Conservation (phyloP, 2,329 filamentous ascomycete species). For the Talaromyces sp. region DNA sequence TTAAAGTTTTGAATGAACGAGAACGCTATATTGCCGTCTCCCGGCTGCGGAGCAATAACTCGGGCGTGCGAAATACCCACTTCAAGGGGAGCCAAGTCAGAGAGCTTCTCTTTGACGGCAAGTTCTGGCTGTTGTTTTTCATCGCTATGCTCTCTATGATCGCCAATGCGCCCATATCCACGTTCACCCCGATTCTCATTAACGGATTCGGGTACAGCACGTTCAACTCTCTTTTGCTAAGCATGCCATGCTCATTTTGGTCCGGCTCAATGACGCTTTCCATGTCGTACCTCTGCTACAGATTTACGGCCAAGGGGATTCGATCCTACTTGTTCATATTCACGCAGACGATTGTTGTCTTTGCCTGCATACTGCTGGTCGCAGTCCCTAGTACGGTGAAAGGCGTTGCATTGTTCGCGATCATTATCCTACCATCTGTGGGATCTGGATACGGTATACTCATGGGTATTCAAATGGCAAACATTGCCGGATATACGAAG, state of each 20-base stretch:
- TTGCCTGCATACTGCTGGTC: background rate
- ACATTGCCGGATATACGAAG: constrained; percentile 6
- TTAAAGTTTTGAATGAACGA: background rate
- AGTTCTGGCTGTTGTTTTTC: constrained; percentile 4
- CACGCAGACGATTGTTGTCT: background rate
- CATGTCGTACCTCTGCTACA: background rate
- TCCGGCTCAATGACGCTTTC: background rate
- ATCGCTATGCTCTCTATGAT: background rate
- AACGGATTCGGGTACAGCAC: background rate
- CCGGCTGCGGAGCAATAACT: constrained; percentile 4
- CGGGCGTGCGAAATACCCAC: background rate
- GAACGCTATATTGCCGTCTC: constrained; percentile 5
- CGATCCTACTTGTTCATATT: background rate
- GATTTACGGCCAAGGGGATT: background rate
- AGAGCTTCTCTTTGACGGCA: background rate
- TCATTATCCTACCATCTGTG: background rate
- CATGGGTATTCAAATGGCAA: constrained; percentile 1
- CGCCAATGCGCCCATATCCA: constrained; percentile 1
- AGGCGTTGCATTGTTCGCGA: background rate
- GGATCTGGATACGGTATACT: background rate
- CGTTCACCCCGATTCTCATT: background rate
- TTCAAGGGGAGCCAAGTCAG: background rate
- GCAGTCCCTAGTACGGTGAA: background rate
- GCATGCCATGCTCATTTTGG: background rate
- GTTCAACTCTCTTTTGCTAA: background rate